phyloP scores from a whole-genome alignment of 306 rosid genomes.

The Prosopis cineraria region DNA sequence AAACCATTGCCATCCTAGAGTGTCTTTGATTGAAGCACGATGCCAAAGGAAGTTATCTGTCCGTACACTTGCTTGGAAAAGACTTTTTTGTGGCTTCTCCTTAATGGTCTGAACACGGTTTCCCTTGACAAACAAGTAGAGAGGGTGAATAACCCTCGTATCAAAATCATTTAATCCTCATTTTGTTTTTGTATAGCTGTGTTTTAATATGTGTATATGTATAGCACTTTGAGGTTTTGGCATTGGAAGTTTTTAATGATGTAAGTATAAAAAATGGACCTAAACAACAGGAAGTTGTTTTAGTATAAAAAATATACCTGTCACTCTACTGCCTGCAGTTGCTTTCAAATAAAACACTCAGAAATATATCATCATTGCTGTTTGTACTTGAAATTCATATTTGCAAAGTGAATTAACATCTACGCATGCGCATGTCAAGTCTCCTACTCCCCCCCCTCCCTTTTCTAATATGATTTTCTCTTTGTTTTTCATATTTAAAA shows the following conservation, averaged over 20 bases:
- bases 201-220: background rate
- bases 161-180: background rate
- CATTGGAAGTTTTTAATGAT: background rate
- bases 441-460: conserved; percentile 12
- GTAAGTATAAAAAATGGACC: background rate
- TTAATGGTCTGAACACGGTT: too few species aligned
- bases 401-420: conserved; percentile 16
- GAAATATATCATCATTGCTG: background rate
- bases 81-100: background rate
- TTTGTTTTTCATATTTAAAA: background rate
- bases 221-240: background rate
- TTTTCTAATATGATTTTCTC: background rate
- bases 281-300: background rate
- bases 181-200: background rate
- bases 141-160: background rate
- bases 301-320: background rate
- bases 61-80: background rate
- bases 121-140: background rate
- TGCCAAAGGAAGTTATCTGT: background rate
- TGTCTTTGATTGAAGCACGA: background rate
- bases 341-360: background rate
- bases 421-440: background rate
- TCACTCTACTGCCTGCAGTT: background rate
- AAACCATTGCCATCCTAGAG: background rate
- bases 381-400: background rate